Evolutionary conservation across 1,284 basidiomycete genomes (phyloP).

Genomic region (Leccinum pachyderme): DNA sequence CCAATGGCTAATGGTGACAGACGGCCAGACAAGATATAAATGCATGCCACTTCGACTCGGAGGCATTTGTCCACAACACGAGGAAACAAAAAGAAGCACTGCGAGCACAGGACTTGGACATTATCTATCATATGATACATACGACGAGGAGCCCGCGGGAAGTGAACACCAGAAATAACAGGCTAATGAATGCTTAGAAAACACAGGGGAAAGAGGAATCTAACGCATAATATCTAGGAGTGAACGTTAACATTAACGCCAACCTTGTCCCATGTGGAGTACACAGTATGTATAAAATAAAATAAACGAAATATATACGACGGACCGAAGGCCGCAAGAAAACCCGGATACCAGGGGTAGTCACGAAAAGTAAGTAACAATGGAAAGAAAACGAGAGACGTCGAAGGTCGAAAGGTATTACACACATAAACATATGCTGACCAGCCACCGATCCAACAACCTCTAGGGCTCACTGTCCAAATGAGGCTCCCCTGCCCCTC

Average conservation of each 20-base stretch:
- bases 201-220: not conserved
- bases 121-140: not conserved
- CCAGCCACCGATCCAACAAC: not conserved
- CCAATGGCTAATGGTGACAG: not conserved
- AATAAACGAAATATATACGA: not conserved
- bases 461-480: conserved; percentile 23
- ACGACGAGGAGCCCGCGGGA: not conserved
- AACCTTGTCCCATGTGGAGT: not conserved
- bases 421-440: not conserved
- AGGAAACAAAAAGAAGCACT: not conserved
- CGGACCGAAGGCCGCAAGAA: not conserved
- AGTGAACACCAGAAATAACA: not conserved
- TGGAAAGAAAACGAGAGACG: conserved; percentile 20
- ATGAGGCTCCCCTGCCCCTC: conserved; percentile 40
- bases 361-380: not conserved
- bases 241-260: not conserved
- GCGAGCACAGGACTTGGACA: not conserved
- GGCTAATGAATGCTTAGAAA: not conserved
- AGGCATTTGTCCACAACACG: not conserved
- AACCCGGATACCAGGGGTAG: not conserved
- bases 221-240: not conserved
- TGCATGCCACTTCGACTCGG: not conserved
- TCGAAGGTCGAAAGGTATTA: conserved; percentile 19
- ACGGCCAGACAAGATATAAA: not conserved
- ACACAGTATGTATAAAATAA: not conserved